Percentiles rank a stretch among this genome's conserved stretches.
Conservation (phyloP, 768 basidiomycete species). For the Sarcomyxa edulis region DNA sequence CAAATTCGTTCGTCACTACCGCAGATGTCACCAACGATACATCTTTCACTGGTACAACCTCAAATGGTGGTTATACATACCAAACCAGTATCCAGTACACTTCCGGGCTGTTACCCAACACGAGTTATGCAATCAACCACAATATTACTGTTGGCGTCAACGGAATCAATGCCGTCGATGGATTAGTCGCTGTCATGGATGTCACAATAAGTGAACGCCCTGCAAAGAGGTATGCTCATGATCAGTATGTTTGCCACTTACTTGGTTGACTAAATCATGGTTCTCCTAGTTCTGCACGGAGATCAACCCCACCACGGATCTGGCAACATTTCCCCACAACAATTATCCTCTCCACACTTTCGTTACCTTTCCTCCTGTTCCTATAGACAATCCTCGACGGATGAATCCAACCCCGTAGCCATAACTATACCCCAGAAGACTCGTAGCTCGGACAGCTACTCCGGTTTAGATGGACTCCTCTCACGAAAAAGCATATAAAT, state of each 20-base stretch:
- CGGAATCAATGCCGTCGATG: conserved; percentile 69
- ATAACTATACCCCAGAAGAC: not conserved
- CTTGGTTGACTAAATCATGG: not conserved
- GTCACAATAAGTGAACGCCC: conserved; percentile 55
- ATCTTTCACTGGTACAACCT: conserved; percentile 59
- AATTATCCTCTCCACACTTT: not conserved
- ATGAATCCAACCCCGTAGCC: not conserved
- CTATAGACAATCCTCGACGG: not conserved
- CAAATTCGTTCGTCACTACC: conserved; percentile 40
- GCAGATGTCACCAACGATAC: conserved; percentile 49
- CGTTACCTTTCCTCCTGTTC: not conserved
- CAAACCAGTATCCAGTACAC: conserved; percentile 63
- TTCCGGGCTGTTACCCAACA: conserved; percentile 65
- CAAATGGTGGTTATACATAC: conserved; percentile 68
- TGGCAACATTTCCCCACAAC: not conserved
- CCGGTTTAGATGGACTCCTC: too few relatives aligned
- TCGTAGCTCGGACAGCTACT: conserved; percentile 1
- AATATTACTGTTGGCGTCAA: conserved; percentile 44
- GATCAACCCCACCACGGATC: conserved; percentile 1
- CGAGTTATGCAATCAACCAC: conserved; percentile 69
- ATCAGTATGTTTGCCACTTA: not conserved
- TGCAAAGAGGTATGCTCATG: conserved; percentile 5
- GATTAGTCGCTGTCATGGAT: conserved; percentile 73
- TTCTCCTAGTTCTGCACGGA: not conserved
- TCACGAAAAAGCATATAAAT: too few relatives aligned